Evolutionary conservation across 2,329 filamentous ascomycete genomes (phyloP).

Genomic region (Massarina eburnea): DNA sequence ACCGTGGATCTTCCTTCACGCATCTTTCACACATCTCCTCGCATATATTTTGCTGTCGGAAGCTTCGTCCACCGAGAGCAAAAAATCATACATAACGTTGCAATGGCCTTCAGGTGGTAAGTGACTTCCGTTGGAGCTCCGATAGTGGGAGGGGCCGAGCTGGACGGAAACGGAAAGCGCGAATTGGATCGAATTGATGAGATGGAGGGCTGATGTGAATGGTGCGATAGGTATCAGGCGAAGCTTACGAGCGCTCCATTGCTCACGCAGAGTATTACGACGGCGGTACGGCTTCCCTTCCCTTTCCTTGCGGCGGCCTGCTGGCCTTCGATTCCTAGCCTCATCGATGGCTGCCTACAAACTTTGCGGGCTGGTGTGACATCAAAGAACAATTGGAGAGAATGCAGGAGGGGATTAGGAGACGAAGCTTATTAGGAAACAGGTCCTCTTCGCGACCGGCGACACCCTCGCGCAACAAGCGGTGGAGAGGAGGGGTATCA

Average conservation of each 20-base stretch:
- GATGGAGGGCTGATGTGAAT: constrained; percentile 14
- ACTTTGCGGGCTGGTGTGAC: not conserved
- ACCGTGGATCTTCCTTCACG: not conserved
- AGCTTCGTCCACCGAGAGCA: not conserved
- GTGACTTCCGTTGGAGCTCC: constrained; percentile 9
- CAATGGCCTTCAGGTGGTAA: constrained; percentile 48
- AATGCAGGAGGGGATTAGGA: not conserved
- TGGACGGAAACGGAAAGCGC: not conserved
- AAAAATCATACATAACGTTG: too few relatives aligned
- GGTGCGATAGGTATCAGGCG: constrained; percentile 73
- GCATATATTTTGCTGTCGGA: not conserved
- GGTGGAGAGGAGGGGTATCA: constrained; percentile 76
- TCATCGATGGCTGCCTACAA: not conserved
- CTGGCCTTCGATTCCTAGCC: too few relatives aligned
- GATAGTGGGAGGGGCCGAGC: not conserved
- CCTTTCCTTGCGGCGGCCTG: not conserved
- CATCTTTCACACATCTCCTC: not conserved
- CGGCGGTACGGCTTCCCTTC: constrained; percentile 57
- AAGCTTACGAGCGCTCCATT: constrained; percentile 79
- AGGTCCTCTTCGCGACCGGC: constrained; percentile 87
- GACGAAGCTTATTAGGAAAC: not conserved
- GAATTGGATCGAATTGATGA: not conserved
- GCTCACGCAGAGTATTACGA: constrained; percentile 88
- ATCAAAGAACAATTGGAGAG: not conserved
- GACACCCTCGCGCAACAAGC: constrained; percentile 89